phyloP scores from a whole-genome alignment of 345 rosid genomes.

The Laguncularia racemosa region DNA sequence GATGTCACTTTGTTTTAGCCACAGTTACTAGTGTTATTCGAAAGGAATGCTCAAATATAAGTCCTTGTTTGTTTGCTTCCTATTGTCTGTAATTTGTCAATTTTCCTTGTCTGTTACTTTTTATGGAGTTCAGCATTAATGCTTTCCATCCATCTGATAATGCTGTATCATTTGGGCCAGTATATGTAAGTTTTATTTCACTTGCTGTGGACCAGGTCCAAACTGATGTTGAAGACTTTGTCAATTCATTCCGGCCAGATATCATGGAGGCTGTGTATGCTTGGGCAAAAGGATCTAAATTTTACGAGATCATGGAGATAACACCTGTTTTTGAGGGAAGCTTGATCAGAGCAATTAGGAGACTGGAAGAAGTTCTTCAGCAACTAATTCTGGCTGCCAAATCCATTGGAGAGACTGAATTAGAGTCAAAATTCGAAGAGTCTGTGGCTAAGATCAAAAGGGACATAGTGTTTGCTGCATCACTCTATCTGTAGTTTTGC shows the following conservation, averaged over 20 bases:
- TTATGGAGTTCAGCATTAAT: no score
- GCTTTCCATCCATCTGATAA: no score
- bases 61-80: no score
- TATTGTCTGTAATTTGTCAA: no score
- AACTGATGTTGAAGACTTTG: conserved; percentile 76
- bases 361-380: conserved; percentile 92
- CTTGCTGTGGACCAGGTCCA: conserved; percentile 42
- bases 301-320: conserved; percentile 89
- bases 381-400: conserved; percentile 88
- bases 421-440: conserved; percentile 75
- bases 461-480: conserved; percentile 95
- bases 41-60: no score
- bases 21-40: no score
- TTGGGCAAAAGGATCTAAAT: conserved; percentile 98
- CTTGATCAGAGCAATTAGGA: conserved; percentile 93
- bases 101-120: no score
- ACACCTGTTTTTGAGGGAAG: conserved; percentile 92
- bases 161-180: background rate
- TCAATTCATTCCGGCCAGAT: conserved; percentile 82
- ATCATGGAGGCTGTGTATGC: conserved; percentile 95
- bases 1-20: no score
- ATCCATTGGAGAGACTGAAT: conserved; percentile 81
- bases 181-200: conserved; percentile 8
- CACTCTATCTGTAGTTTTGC: conserved; percentile 54
- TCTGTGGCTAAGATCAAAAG: conserved; percentile 87